Conservation (phyloP, 345 rosid genomes). For the Kandelia obovata region DNA sequence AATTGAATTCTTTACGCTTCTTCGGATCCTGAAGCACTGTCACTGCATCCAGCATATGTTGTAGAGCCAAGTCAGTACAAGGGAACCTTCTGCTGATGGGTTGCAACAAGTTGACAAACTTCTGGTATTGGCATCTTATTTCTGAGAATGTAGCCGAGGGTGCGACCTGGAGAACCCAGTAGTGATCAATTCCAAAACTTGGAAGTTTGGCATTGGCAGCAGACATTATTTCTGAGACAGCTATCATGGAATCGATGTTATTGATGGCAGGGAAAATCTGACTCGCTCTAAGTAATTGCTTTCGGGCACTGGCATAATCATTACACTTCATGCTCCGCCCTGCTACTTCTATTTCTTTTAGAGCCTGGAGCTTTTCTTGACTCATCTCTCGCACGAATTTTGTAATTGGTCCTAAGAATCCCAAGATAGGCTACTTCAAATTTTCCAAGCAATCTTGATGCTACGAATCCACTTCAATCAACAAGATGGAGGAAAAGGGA, state of each 20-base stretch:
- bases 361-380: neutral
- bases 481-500: too few species aligned
- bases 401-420: neutral
- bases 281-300: slow-evolving; percentile 17
- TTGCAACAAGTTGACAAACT: slow-evolving; percentile 24
- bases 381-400: neutral
- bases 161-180: slow-evolving; percentile 17
- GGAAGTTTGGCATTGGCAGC: slow-evolving; percentile 17
- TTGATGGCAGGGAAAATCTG: slow-evolving; percentile 19
- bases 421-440: neutral
- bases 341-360: slow-evolving; percentile 3
- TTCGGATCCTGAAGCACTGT: slow-evolving; percentile 13
- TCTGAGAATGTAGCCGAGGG: slow-evolving; percentile 13
- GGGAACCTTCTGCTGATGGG: slow-evolving; percentile 13
- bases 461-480: neutral
- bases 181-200: slow-evolving; percentile 17
- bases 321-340: slow-evolving; percentile 10
- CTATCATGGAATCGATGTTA: slow-evolving; percentile 14
- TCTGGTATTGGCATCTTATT: slow-evolving; percentile 11
- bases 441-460: neutral
- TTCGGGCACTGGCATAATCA: slow-evolving; percentile 20
- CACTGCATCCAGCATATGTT: slow-evolving; percentile 12
- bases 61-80: slow-evolving; percentile 18
- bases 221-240: slow-evolving; percentile 20
- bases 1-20: slow-evolving; percentile 15